A percentile compares a stretch with the other conserved stretches of the same genome.
Conservation (phyloP, 192 early-diverging fungal genomes). For the Coemansia sp. region DNA sequence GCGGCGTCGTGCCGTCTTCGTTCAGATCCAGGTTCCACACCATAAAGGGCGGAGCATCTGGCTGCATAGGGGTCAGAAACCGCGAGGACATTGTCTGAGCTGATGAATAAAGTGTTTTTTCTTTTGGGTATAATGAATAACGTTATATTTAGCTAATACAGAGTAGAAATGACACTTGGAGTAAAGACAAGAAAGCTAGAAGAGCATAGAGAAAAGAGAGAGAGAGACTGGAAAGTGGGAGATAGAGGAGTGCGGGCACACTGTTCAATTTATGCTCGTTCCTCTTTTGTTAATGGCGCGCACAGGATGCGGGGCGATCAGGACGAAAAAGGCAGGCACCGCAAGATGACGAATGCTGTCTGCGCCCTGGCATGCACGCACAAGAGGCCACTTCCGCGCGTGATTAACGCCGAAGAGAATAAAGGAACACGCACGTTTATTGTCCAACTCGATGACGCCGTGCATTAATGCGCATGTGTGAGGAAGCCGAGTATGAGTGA, state of each 20-base stretch:
- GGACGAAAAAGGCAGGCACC: no score
- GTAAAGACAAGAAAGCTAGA: neutral
- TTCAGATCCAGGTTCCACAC: conserved; percentile 51
- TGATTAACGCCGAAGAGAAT: no score
- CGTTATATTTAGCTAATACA: no score
- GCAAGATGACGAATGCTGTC: no score
- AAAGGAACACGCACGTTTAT: no score
- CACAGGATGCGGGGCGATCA: conserved; percentile 1
- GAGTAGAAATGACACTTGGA: no score
- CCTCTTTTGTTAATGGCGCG: conserved; percentile 9
- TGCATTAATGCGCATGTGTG: no score
- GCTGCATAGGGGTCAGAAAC: conserved; percentile 41
- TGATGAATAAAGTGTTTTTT: neutral
- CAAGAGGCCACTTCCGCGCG: no score
- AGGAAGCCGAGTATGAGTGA: neutral
- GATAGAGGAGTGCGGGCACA: neutral
- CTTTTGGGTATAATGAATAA: no score
- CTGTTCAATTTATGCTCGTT: neutral
- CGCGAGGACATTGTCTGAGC: conserved; percentile 17
- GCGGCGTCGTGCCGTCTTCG: conserved; percentile 49
- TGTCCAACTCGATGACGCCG: no score
- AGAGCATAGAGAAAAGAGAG: conserved; percentile 3
- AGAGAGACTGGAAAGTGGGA: conserved; percentile 8
- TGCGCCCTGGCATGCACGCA: no score
- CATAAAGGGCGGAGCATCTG: conserved; percentile 43